A percentile compares a stretch with the other conserved stretches of the same genome.
phyloP scores from a whole-genome alignment of 1,284 basidiomycete species.

The Ceratobasidium sp. region DNA sequence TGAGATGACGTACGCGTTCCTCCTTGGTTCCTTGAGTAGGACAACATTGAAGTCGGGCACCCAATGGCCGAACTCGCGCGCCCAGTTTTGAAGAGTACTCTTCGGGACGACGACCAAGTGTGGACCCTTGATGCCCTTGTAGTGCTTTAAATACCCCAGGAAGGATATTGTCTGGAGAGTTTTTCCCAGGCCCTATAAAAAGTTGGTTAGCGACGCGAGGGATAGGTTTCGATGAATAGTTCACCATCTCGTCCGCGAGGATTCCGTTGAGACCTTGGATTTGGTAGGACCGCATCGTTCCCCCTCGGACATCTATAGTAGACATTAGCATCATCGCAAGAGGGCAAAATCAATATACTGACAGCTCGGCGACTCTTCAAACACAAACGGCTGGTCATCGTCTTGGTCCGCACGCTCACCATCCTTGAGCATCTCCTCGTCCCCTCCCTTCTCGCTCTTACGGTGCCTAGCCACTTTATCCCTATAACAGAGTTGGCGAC shows the following conservation, averaged over 20 bases:
- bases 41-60: slow-evolving; percentile 97
- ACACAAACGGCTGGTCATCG: slow-evolving; percentile 84
- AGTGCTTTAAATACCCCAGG: slow-evolving; percentile 95
- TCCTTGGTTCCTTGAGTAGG: slow-evolving; percentile 83
- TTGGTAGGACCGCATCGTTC: slow-evolving; percentile 94
- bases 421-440: slow-evolving; percentile 93
- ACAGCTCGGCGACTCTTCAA: slow-evolving; percentile 94
- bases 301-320: slow-evolving; percentile 80
- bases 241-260: slow-evolving; percentile 93
- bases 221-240: slow-evolving; percentile 49
- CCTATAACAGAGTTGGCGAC: slow-evolving; percentile 56
- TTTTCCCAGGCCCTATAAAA: slow-evolving; percentile 91
- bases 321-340: background rate
- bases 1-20: slow-evolving; percentile 72
- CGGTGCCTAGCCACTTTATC: slow-evolving; percentile 87
- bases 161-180: slow-evolving; percentile 97
- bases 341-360: slow-evolving; percentile 57
- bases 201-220: background rate
- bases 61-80: slow-evolving; percentile 95
- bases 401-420: slow-evolving; percentile 84
- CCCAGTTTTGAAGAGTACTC: slow-evolving; percentile 99
- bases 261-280: slow-evolving; percentile 95
- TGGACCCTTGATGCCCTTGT: slow-evolving; percentile 94
- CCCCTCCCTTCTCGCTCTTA: slow-evolving; percentile 98
- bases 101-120: slow-evolving; percentile 98